Evolutionary conservation across 768 basidiomycete genomes (phyloP).

Genomic region (Boletales sp.): DNA sequence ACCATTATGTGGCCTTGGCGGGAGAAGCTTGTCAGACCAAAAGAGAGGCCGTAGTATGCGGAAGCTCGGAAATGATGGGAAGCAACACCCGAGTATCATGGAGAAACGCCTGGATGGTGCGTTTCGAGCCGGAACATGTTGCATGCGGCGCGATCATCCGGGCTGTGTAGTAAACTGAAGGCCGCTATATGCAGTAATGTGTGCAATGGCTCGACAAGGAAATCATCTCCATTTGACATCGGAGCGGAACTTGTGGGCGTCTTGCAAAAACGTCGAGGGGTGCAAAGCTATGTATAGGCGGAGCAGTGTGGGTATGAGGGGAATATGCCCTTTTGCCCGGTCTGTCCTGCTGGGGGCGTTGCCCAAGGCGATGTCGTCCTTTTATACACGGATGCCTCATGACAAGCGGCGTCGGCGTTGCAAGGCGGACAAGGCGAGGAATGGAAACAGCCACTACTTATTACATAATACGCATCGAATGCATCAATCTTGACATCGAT

Average conservation of each 20-base stretch:
- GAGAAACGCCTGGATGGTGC: slow-evolving; percentile 17
- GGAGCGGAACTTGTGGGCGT: slow-evolving; percentile 21
- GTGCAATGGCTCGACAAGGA: slow-evolving; percentile 13
- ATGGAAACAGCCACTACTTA: slow-evolving; percentile 6
- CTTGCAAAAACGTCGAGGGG: slow-evolving; percentile 3
- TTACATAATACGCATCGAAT: slow-evolving; percentile 18
- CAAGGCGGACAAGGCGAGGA: neutral
- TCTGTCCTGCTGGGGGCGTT: slow-evolving; percentile 10
- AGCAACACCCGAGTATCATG: slow-evolving; percentile 6
- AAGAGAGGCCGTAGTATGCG: slow-evolving; percentile 1
- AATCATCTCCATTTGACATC: slow-evolving; percentile 11
- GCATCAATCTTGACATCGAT: slow-evolving; percentile 3
- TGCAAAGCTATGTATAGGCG: slow-evolving; percentile 16
- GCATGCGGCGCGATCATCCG: slow-evolving; percentile 8
- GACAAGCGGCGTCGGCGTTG: slow-evolving; percentile 7
- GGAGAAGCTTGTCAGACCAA: slow-evolving; percentile 2
- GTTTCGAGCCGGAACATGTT: slow-evolving; percentile 29
- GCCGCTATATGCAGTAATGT: slow-evolving; percentile 2
- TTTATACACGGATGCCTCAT: slow-evolving; percentile 19
- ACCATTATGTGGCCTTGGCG: slow-evolving; percentile 2
- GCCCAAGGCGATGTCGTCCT: slow-evolving; percentile 16
- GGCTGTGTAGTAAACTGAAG: slow-evolving; percentile 19
- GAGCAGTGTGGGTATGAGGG: slow-evolving; percentile 12
- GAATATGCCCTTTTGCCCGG: slow-evolving; percentile 9
- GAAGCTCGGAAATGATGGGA: slow-evolving; percentile 22